phyloP scores from a whole-genome alignment of 1,139 yeast species.

The Lodderomyces elongisporus region DNA sequence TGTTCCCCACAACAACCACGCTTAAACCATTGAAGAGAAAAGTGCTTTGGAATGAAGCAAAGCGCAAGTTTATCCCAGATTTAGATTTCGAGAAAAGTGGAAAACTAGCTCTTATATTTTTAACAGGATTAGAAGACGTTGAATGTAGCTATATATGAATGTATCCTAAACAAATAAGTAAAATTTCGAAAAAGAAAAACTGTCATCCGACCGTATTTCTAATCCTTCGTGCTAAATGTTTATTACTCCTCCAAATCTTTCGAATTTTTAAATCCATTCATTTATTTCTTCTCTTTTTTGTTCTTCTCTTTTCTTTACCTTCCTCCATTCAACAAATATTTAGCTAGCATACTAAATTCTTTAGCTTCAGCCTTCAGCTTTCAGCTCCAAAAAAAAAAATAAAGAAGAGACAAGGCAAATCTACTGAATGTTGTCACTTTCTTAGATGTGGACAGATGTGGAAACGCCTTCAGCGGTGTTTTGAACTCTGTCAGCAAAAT shows the following conservation, averaged over 20 bases:
- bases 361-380: too few relatives aligned
- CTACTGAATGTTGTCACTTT: background rate
- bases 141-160: slow-evolving; percentile 10
- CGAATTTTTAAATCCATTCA: too few relatives aligned
- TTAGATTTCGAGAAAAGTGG: slow-evolving; percentile 3
- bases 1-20: slow-evolving; percentile 8
- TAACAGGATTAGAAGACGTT: slow-evolving; percentile 14
- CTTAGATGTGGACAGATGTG: slow-evolving; percentile 12
- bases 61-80: slow-evolving; percentile 6
- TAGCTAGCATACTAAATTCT: too few relatives aligned
- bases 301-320: background rate
- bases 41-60: slow-evolving; percentile 8
- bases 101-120: slow-evolving; percentile 7
- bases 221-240: too few relatives aligned
- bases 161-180: background rate
- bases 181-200: background rate
- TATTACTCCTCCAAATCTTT: too few relatives aligned
- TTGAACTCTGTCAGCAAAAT: slow-evolving; percentile 32
- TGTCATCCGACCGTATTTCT: too few relatives aligned
- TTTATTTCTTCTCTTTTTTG: background rate
- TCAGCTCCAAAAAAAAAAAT: background rate
- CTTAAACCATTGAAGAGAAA: slow-evolving; percentile 7
- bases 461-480: slow-evolving; percentile 51
- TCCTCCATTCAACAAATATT: too few relatives aligned
- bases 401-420: background rate